Percentiles rank a stretch among this genome's conserved stretches.
These are phyloP conservation scores for Aspergillus sp. DNA, from an alignment of 2,329 filamentous ascomycete species.

Conservation along the genomic window DNA sequence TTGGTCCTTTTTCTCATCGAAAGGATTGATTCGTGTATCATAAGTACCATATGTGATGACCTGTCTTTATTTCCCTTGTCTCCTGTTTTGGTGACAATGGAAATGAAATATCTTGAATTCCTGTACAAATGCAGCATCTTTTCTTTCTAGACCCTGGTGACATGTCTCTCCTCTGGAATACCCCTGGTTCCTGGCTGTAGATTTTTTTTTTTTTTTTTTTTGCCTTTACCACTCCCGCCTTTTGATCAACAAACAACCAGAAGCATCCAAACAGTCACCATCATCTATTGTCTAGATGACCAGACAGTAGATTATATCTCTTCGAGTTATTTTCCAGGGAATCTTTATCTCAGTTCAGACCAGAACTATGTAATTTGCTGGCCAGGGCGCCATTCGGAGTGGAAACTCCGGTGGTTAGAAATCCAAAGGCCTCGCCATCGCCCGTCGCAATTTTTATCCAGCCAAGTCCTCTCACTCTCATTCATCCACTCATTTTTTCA, in stretches of 20 bases:
- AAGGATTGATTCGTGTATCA: slow-evolving; percentile 11
- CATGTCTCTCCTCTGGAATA: too few species aligned
- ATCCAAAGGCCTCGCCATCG: not conserved
- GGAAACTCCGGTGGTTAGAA: slow-evolving; percentile 1
- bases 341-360: not conserved
- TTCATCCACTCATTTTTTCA: not conserved
- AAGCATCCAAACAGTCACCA: too few species aligned
- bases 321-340: not conserved
- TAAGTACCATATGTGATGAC: slow-evolving; percentile 5
- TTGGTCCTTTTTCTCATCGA: slow-evolving; percentile 2
- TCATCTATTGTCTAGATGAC: not conserved
- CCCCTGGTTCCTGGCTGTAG: too few species aligned
- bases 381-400: slow-evolving; percentile 13
- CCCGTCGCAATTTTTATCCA: slow-evolving; percentile 2
- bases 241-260: too few species aligned
- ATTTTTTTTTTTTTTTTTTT: not conserved
- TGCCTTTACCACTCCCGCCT: not conserved
- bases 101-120: too few species aligned
- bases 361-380: not conserved
- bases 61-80: slow-evolving; percentile 1
- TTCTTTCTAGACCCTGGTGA: too few species aligned
- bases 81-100: too few species aligned
- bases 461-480: not conserved
- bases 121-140: too few species aligned
- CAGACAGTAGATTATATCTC: not conserved